Base-by-base conservation (phyloP, 139 green algal genomes). In the Chlorella sp. region DNA sequence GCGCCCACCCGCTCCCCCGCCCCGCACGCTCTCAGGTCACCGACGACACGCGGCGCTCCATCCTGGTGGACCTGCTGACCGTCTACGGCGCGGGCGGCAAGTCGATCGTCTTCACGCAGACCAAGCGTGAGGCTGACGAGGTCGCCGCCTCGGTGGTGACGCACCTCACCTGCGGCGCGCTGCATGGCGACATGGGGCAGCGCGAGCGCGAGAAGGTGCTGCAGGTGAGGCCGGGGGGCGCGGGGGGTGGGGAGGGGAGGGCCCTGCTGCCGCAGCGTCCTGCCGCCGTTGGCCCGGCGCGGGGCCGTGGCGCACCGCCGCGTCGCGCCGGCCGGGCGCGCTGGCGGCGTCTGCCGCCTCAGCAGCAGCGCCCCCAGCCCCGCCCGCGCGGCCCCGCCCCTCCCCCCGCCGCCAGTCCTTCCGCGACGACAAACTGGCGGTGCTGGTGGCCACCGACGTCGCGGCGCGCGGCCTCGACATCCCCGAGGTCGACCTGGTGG, bases 371-470 rank as follows among this genome's bases (percentile, higher is more conserved):
- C n/a, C n/a, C n/a, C n/a, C n/a, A n/a, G n/a, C n/a, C n/a, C n/a
- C n/a, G n/a, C n/a, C n/a, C n/a, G n/a, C n/a, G n/a, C n/a, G n/a
- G n/a, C n/a, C n/a, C n/a, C n/a, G n/a, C n/a, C n/a, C n/a, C n/a
- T n/a, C n/a, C n/a, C n/a, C n/a, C n/a, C n/a, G n/a, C n/a, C n/a
- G 89, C 97, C 46, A 82, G n/a, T n/a, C 89, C 46, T 99, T 99
- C 91, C 86, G 90, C 40, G 55, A 79, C 3, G 71, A 89, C 58
- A 76, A 82, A 23, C 83, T 92, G 41, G 83, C 67, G 1, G 87
- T 96, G 64, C 85, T 99, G 65, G 90, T 99, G 42, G 94, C 95
- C 21, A 98, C 95, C 2, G 96, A 99, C 73, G 96, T 99, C 45
- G 96, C 96, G 7, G 94, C 96, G 12, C 85, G 96, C n/a, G 96